These are phyloP conservation scores for Penicillium sp. DNA, from an alignment of 2,329 filamentous ascomycete genomes.

Conservation along the genomic window DNA sequence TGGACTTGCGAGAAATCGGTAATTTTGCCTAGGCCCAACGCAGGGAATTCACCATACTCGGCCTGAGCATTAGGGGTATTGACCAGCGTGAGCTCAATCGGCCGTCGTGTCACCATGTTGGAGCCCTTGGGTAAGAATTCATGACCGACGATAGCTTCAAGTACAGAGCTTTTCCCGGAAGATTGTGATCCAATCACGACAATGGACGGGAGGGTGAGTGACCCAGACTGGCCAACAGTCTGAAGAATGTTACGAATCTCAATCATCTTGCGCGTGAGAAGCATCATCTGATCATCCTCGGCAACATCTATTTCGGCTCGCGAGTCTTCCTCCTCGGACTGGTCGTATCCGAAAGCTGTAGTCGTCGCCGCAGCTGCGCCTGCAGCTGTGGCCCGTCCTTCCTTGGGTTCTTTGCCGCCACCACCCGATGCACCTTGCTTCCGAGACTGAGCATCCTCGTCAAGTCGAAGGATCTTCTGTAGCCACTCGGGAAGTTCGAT, in stretches of 20 bases:
- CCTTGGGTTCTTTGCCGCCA: conserved; percentile 48
- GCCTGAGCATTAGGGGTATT: conserved; percentile 82
- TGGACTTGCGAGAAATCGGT: conserved; percentile 81
- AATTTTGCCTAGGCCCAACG: conserved; percentile 80
- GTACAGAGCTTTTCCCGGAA: conserved; percentile 92
- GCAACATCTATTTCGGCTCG: conserved; percentile 60
- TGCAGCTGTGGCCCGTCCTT: conserved; percentile 51
- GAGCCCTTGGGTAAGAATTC: conserved; percentile 96
- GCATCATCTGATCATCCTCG: conserved; percentile 98
- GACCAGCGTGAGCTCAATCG: conserved; percentile 91
- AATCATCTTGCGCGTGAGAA: conserved; percentile 98
- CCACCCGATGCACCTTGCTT: conserved; percentile 40
- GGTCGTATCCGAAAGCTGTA: conserved; percentile 71
- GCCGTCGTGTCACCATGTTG: conserved; percentile 95
- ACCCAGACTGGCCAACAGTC: conserved; percentile 83
- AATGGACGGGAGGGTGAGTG: conserved; percentile 85
- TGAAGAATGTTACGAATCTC: conserved; percentile 91
- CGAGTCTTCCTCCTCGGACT: conserved; percentile 56
- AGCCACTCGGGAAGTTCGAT: conserved; percentile 72
- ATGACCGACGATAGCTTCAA: conserved; percentile 95
- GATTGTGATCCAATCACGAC: conserved; percentile 99
- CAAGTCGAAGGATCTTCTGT: conserved; percentile 60
- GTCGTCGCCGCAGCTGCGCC: conserved; percentile 66
- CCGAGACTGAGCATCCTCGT: conserved; percentile 54
- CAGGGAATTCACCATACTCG: conserved; percentile 95